Evolutionary conservation across 139 green algal species (phyloP), one percentile per base, ranked within the genome.

Genomic region (Tetraselmis striata): DNA sequence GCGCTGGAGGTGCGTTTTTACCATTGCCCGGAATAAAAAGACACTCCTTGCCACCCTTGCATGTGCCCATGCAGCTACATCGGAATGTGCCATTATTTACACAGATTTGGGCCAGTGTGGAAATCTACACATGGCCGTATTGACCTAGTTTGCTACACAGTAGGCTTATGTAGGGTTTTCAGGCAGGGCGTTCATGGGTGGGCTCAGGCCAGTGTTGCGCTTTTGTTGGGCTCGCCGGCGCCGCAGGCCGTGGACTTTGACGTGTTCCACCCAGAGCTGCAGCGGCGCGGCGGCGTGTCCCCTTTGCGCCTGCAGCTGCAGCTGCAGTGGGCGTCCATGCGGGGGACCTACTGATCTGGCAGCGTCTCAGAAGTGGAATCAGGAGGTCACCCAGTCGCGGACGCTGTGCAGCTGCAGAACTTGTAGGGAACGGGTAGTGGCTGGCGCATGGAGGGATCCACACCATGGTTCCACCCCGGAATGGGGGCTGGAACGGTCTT

Each of bases 281-380:
- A 84, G 2, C 67, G 30, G 30, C 78, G 59, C 23, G 82, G n/a
- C 32, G 89, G 75, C 18, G 88, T 83, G 25, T 85, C 88, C 1
- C 88, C 84, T 2, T 80, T 97, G 29, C 67, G 31, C 79, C 89
- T 94, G 59, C 85, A 93, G 79, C 32, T 96, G 31, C 32, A 77
- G 1, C 30, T 96, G 1, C 95, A 94, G 84, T 94, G 83, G 78
- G 84, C 89, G 75, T 59, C 89, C 58, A n/a, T 91, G 0, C 30
- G 78, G 28, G 79, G 81, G 22, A 80, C 78, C 1, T 92, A 85
- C 67, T 82, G 80, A 67, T 25, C 11, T 25, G 45, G 45, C 45
- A n/a, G n/a, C n/a, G n/a, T n/a, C n/a, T n/a, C n/a, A 67, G 45
- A 67, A 18, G 45, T 18, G 11, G 45, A 18, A 67, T 67, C 45